Evolutionary conservation across 2,329 filamentous ascomycete species (phyloP).

Genomic region (Ceratocystis papillata): DNA sequence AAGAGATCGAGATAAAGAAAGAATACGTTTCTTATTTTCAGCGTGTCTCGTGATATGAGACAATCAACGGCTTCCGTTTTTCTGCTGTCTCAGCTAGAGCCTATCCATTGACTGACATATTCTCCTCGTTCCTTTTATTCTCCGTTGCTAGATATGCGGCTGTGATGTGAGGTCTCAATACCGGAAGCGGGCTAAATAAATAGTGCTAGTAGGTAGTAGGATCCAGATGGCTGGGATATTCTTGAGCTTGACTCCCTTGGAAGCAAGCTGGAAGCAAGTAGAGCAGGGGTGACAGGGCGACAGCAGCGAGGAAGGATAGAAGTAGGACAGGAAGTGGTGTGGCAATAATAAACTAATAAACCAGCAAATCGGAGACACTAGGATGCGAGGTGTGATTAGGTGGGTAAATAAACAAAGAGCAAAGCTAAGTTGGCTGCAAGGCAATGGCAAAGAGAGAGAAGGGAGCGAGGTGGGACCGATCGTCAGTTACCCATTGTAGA

Average conservation of each 20-base stretch:
- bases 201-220: not conserved
- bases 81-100: not conserved
- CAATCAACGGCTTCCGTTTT: not conserved
- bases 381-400: not conserved
- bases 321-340: not conserved
- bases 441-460: not conserved
- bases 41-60: not conserved
- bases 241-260: not conserved
- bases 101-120: not conserved
- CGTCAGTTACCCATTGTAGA: not conserved
- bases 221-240: conserved; percentile 5
- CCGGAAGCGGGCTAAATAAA: not conserved
- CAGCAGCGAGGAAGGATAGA: not conserved
- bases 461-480: not conserved
- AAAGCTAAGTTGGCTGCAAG: not conserved
- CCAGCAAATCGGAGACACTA: not conserved
- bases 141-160: not conserved
- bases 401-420: not conserved
- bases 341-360: not conserved
- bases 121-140: not conserved
- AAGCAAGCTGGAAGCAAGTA: not conserved
- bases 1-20: not conserved
- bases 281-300: not conserved
- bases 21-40: not conserved
- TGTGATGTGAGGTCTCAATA: not conserved